Evolutionary conservation across 176 grass and related monocot species (phyloP).

Genomic region (Calamus simplicifolius): DNA sequence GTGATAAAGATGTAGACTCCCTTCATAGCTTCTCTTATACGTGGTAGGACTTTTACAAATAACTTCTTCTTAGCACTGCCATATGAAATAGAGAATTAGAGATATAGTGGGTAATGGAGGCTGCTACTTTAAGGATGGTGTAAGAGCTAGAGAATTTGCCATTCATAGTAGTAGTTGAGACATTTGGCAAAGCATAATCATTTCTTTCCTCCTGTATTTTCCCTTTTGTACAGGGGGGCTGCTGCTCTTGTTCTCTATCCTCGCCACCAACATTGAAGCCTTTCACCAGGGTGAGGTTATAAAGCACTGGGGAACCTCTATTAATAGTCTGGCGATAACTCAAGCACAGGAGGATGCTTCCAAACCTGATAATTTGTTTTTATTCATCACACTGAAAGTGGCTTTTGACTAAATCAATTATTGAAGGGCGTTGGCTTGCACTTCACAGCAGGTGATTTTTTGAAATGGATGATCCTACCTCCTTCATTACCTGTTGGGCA

Average conservation of each 20-base stretch:
- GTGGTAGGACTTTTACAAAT: not conserved
- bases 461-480: too few relatives aligned
- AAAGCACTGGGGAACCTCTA: conserved; percentile 3
- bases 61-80: conserved; percentile 17
- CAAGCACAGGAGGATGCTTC: too few relatives aligned
- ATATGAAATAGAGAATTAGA: conserved; percentile 23
- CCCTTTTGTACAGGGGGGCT: conserved; percentile 40
- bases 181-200: conserved; percentile 35
- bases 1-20: too few relatives aligned
- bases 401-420: too few relatives aligned
- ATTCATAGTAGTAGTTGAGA: conserved; percentile 27
- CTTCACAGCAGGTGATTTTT: too few relatives aligned
- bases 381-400: too few relatives aligned
- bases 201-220: conserved; percentile 30
- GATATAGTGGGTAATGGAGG: conserved; percentile 15
- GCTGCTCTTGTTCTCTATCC: conserved; percentile 4
- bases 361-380: too few relatives aligned
- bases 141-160: conserved; percentile 20
- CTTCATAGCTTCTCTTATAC: not conserved
- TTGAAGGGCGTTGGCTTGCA: too few relatives aligned
- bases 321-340: too few relatives aligned
- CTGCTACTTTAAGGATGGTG: conserved; percentile 11
- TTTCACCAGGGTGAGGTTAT: not conserved
- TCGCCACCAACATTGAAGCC: not conserved
- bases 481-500: too few relatives aligned